A percentile compares a stretch with the other conserved stretches of the same genome.
phyloP scores from a whole-genome alignment of 2,329 filamentous ascomycete species.

The Verticillium nubilum region DNA sequence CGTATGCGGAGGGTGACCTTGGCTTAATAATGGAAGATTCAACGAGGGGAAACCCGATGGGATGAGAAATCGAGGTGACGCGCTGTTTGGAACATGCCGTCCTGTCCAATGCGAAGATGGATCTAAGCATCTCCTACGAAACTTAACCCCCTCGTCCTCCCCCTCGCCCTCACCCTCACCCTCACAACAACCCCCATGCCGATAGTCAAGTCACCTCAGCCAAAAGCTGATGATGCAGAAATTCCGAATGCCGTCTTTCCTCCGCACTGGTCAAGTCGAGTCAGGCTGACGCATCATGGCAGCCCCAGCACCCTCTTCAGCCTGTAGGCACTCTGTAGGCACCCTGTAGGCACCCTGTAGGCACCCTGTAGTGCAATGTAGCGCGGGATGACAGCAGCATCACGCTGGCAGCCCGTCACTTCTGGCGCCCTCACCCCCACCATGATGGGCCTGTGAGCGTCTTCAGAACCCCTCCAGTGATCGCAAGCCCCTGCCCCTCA shows the following conservation, averaged over 20 bases:
- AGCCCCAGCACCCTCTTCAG: background rate
- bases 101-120: background rate
- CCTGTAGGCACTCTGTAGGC: background rate
- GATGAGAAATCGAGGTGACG: background rate
- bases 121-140: background rate
- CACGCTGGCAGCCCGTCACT: background rate
- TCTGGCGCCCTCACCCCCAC: background rate
- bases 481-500: background rate
- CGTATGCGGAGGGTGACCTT: background rate
- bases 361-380: background rate
- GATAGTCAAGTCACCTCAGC: too few species aligned
- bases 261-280: background rate
- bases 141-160: background rate
- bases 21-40: conserved; percentile 22
- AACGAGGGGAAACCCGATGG: conserved; percentile 10
- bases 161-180: too few species aligned
- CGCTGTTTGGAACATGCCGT: too few species aligned
- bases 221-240: background rate
- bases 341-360: background rate
- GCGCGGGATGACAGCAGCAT: background rate
- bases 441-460: background rate
- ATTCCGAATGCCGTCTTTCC: background rate
- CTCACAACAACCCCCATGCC: background rate
- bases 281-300: background rate
- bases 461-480: background rate